phyloP scores from a whole-genome alignment of 352 stramenopile species.

The Blastocystis sp. region DNA sequence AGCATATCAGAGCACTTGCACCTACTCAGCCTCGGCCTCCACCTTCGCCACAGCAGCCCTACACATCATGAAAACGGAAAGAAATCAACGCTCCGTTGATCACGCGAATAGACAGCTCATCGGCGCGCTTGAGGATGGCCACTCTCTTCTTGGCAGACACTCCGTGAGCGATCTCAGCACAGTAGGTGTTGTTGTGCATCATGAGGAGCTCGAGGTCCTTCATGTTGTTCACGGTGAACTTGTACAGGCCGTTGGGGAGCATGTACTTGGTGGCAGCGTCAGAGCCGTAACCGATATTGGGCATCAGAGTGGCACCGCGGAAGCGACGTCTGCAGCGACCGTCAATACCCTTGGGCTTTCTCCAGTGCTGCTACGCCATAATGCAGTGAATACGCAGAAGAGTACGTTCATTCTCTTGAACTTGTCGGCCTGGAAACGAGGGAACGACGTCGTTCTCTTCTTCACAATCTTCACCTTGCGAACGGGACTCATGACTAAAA shows the following conservation, averaged over 20 bases:
- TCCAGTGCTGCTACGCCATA: slow-evolving; percentile 85
- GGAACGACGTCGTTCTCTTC: slow-evolving; percentile 99
- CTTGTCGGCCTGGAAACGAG: slow-evolving; percentile 90
- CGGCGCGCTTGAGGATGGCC: slow-evolving; percentile 94
- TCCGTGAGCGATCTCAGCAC: slow-evolving; percentile 95
- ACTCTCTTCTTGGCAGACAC: slow-evolving; percentile 93
- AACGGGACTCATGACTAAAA: slow-evolving; percentile 45
- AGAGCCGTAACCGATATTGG: slow-evolving; percentile 97
- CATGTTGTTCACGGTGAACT: slow-evolving; percentile 97
- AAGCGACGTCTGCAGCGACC: slow-evolving; percentile 96
- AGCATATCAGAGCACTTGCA: neutral
- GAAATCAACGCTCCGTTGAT: slow-evolving; percentile 85
- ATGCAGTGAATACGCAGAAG: slow-evolving; percentile 84
- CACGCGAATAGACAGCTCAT: slow-evolving; percentile 96
- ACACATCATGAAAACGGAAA: neutral
- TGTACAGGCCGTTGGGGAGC: slow-evolving; percentile 96
- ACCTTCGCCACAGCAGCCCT: slow-evolving; percentile 54
- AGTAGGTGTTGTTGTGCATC: slow-evolving; percentile 97
- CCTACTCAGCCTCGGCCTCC: slow-evolving; percentile 65
- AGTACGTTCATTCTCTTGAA: slow-evolving; percentile 80
- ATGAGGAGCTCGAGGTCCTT: slow-evolving; percentile 94
- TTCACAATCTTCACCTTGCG: slow-evolving; percentile 89
- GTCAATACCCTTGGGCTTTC: slow-evolving; percentile 99
- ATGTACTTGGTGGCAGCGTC: slow-evolving; percentile 97
- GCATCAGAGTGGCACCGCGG: slow-evolving; percentile 97